Evolutionary conservation across 164 flowering plant species (phyloP).

Genomic region (Brasenia schreberi): DNA sequence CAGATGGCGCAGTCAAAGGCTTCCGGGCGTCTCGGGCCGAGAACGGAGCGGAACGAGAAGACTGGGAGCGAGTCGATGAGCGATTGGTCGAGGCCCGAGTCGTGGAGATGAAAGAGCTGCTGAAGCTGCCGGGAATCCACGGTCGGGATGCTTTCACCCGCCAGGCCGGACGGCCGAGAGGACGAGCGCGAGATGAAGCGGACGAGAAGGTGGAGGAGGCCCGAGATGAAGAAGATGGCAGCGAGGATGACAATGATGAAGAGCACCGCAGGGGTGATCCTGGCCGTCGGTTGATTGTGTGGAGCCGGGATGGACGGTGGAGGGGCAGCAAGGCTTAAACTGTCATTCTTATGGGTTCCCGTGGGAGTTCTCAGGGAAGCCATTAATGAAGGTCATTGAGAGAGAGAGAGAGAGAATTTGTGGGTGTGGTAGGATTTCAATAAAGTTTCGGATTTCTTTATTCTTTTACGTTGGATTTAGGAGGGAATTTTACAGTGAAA

Average conservation of each 20-base stretch:
- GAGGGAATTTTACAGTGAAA: background rate
- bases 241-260: slow-evolving; percentile 50
- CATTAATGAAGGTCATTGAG: background rate
- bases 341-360: background rate
- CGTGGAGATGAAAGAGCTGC: slow-evolving; percentile 74
- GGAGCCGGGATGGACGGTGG: background rate
- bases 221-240: slow-evolving; percentile 48
- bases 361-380: background rate
- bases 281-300: slow-evolving; percentile 1
- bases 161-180: slow-evolving; percentile 32
- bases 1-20: slow-evolving; percentile 66
- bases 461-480: background rate
- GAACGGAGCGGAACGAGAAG: slow-evolving; percentile 52
- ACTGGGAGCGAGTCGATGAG: slow-evolving; percentile 73
- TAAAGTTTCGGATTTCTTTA: background rate
- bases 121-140: slow-evolving; percentile 43
- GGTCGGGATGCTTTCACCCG: slow-evolving; percentile 31
- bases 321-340: background rate
- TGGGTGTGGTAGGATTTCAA: background rate
- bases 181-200: slow-evolving; percentile 36
- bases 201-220: slow-evolving; percentile 55
- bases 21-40: slow-evolving; percentile 35
- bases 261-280: slow-evolving; percentile 50
- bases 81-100: slow-evolving; percentile 79
- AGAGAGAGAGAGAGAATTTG: background rate